A percentile compares a stretch with the other conserved stretches of the same genome.
Evolutionary conservation across 352 stramenopile genomes (phyloP).

Genomic region (Globisporangium yorkense): DNA sequence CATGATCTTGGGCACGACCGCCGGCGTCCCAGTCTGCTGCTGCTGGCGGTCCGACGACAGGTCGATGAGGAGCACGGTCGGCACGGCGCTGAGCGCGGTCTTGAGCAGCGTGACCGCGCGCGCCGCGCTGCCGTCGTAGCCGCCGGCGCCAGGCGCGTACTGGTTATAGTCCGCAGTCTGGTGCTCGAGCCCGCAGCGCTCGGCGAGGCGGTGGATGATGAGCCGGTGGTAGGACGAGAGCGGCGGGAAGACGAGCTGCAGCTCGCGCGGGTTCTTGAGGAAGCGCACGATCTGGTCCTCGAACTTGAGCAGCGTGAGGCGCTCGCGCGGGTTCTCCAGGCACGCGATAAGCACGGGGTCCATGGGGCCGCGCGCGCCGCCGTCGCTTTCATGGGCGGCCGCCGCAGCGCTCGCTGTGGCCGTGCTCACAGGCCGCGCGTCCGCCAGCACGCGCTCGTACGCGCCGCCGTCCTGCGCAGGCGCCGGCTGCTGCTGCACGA

Average conservation of each 20-base stretch:
- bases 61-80: constrained; percentile 84
- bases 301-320: constrained; percentile 79
- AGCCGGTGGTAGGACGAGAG: constrained; percentile 86
- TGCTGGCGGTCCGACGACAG: constrained; percentile 71
- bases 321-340: constrained; percentile 76
- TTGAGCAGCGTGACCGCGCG: constrained; percentile 89
- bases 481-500: constrained; percentile 32
- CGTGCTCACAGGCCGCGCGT: constrained; percentile 36
- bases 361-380: constrained; percentile 35
- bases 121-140: constrained; percentile 57
- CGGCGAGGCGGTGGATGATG: constrained; percentile 90
- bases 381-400: constrained; percentile 10
- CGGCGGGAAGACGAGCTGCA: constrained; percentile 72
- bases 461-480: constrained; percentile 36
- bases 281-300: constrained; percentile 87
- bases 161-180: constrained; percentile 77
- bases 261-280: constrained; percentile 50
- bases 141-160: constrained; percentile 21
- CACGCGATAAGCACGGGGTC: constrained; percentile 74
- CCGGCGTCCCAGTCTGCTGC: constrained; percentile 49
- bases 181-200: constrained; percentile 90
- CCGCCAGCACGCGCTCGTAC: constrained; percentile 27
- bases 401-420: constrained; percentile 49
- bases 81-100: constrained; percentile 68
- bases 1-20: constrained; percentile 91